Evolutionary conservation across 1,284 basidiomycete genomes (phyloP), one percentile per base, ranked within the genome.

Genomic region (Tremellales sp.): DNA sequence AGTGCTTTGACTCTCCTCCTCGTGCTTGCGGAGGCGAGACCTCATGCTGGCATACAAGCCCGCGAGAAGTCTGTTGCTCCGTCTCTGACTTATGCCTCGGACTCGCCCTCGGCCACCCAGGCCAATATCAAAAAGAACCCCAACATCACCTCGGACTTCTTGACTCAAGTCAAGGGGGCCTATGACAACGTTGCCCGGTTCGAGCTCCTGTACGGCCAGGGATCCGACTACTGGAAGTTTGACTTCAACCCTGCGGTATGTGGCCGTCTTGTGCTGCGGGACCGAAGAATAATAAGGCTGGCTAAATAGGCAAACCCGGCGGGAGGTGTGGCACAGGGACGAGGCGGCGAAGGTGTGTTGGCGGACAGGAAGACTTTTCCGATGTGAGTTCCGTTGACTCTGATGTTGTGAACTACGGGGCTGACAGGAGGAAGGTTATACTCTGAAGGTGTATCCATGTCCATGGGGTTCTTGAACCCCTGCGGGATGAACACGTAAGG

Each of bases 141-240:
- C 4, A 35, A 32, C 28, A 49, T 55, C 16, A 48, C 41, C 8
- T 22, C 48, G 13, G 29, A 44, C 18, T 42, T 48, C 18, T 32
- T 55, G 14, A 39, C 12, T 14, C n/a, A 38, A 38, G 36, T 38
- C 16, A 14, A n/a, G n/a, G 14, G n/a, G 22, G 36, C 36, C 19
- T 24, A 18, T 3, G 25, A 18, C 6, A 38, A 18, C 6, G 36
- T 24, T 10, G 36, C 21, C n/a, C 16, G 36, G 6, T 38, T 22
- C 25, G 36, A 8, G 36, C 36, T 38, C 7, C n/a, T 38, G 36
- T 38, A 38, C 12, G 18, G 6, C 19, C 36, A 38, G 22, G 36
- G 36, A 8, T 19, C 18, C 16, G 36, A 38, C n/a, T 38, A 38
- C 12, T 38, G 36, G 36, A 38, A 38, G 12, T 38, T 38, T 22